Conservation (phyloP, 495 filamentous ascomycete species). For the Staphylotrichum longicolle region DNA sequence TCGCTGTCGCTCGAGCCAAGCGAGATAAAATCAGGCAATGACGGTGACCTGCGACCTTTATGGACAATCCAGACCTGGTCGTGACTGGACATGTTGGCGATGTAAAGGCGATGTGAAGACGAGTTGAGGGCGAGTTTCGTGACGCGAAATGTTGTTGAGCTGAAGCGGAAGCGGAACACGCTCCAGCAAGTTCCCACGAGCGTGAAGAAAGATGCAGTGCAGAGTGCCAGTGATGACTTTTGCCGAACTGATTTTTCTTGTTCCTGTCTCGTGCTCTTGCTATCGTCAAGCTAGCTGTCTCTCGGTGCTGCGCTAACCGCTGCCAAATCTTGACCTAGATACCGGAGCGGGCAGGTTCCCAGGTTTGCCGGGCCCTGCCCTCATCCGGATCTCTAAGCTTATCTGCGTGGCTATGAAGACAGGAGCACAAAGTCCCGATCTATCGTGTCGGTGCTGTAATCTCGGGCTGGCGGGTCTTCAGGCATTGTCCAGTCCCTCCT, state of each 20-base stretch:
- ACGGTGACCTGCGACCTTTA: not conserved
- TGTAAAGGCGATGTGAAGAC: not conserved
- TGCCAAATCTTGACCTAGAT: slow-evolving; percentile 43
- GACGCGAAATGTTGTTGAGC: slow-evolving; percentile 2
- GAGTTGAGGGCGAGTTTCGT: too few species aligned
- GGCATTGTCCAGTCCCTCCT: slow-evolving; percentile 25
- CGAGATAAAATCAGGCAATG: slow-evolving; percentile 15
- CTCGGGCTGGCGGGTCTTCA: slow-evolving; percentile 7
- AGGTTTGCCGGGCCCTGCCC: slow-evolving; percentile 28
- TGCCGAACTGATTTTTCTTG: slow-evolving; percentile 39
- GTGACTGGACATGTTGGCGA: slow-evolving; percentile 8
- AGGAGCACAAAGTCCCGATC: slow-evolving; percentile 37
- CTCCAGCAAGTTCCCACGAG: slow-evolving; percentile 36
- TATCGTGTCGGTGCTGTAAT: slow-evolving; percentile 21
- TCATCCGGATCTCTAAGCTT: slow-evolving; percentile 42
- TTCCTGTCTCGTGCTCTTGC: slow-evolving; percentile 53
- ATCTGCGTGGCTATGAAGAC: slow-evolving; percentile 48
- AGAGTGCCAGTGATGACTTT: slow-evolving; percentile 33
- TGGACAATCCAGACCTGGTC: not conserved
- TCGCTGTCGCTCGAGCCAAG: slow-evolving; percentile 15
- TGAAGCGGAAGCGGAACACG: slow-evolving; percentile 13
- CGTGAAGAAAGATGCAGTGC: slow-evolving; percentile 36
- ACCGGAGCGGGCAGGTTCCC: slow-evolving; percentile 14
- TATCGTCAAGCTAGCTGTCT: slow-evolving; percentile 59
- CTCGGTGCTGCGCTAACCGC: slow-evolving; percentile 48